Percentiles rank a stretch among this genome's conserved stretches.
Evolutionary conservation across 257 asterid genomes (phyloP).

Genomic region (Nicotiana obtusifolia): DNA sequence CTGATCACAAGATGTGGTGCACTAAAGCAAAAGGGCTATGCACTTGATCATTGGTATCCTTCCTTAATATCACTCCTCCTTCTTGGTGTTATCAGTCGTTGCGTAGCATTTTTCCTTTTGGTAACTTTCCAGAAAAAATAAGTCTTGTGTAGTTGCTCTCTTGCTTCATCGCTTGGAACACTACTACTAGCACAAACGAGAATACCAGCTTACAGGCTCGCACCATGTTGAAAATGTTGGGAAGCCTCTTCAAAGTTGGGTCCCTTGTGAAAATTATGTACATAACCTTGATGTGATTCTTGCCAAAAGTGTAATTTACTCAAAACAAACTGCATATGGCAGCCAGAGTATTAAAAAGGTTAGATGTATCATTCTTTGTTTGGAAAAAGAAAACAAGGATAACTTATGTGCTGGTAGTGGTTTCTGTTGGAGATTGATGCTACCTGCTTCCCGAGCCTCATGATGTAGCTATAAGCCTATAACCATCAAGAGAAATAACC

Average conservation of each 20-base stretch:
- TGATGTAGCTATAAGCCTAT: neutral
- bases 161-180: neutral
- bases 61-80: slow-evolving; percentile 54
- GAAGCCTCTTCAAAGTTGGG: neutral
- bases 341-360: neutral
- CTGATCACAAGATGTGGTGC: slow-evolving; percentile 83
- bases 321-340: neutral
- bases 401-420: neutral
- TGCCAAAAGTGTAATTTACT: slow-evolving; percentile 6
- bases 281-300: neutral
- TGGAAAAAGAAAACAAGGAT: neutral
- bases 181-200: neutral
- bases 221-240: neutral
- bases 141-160: slow-evolving; percentile 2
- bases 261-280: neutral
- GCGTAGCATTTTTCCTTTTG: slow-evolving; percentile 63
- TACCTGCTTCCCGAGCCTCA: neutral
- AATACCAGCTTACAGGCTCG: neutral
- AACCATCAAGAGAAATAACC: neutral
- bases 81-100: slow-evolving; percentile 55
- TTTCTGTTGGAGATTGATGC: neutral
- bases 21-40: slow-evolving; percentile 47
- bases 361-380: neutral
- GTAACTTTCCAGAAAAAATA: slow-evolving; percentile 87
- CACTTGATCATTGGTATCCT: slow-evolving; percentile 53